Conservation (phyloP, 805 yeast genomes). For the Nakazawaea sp. region DNA sequence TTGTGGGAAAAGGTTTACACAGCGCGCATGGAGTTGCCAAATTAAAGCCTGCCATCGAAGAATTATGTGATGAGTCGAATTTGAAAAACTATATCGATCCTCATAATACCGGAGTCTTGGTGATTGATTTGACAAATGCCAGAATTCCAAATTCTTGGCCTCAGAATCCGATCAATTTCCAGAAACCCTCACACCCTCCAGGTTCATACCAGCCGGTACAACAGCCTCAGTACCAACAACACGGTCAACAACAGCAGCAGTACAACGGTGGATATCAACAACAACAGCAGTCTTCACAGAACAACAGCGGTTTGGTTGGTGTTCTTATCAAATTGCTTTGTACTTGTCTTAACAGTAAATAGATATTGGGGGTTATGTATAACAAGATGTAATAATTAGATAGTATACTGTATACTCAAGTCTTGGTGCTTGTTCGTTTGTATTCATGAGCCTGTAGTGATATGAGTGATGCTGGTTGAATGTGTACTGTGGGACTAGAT, state of each 20-base stretch:
- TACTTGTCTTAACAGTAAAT: slow-evolving; percentile 11
- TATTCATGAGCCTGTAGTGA: too few relatives aligned
- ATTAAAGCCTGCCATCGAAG: slow-evolving; percentile 83
- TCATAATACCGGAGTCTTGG: slow-evolving; percentile 74
- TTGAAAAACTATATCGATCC: slow-evolving; percentile 57
- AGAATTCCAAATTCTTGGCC: slow-evolving; percentile 33
- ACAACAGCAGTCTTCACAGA: slow-evolving; percentile 23
- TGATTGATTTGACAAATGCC: slow-evolving; percentile 54
- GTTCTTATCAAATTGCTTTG: slow-evolving; percentile 13
- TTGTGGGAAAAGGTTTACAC: slow-evolving; percentile 91
- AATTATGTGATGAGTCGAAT: slow-evolving; percentile 60
- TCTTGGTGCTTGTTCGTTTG: too few relatives aligned
- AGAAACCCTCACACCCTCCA: slow-evolving; percentile 14
- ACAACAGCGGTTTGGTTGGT: slow-evolving; percentile 15
- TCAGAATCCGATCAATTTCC: slow-evolving; percentile 15
- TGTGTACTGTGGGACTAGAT: too few relatives aligned
- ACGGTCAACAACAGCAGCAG: slow-evolving; percentile 19
- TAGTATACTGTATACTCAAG: too few relatives aligned
- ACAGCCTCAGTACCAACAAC: slow-evolving; percentile 19
- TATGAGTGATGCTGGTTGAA: too few relatives aligned
- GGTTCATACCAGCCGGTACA: slow-evolving; percentile 14
- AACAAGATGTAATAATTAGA: too few relatives aligned
- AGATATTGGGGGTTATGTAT: too few relatives aligned
- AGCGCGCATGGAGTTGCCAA: slow-evolving; percentile 79
- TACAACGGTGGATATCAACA: slow-evolving; percentile 24